A percentile compares a stretch with the other conserved stretches of the same genome.
These are phyloP conservation scores for Gynostemma pentaphyllum DNA, from an alignment of 306 rosid species.

Conservation along the genomic window DNA sequence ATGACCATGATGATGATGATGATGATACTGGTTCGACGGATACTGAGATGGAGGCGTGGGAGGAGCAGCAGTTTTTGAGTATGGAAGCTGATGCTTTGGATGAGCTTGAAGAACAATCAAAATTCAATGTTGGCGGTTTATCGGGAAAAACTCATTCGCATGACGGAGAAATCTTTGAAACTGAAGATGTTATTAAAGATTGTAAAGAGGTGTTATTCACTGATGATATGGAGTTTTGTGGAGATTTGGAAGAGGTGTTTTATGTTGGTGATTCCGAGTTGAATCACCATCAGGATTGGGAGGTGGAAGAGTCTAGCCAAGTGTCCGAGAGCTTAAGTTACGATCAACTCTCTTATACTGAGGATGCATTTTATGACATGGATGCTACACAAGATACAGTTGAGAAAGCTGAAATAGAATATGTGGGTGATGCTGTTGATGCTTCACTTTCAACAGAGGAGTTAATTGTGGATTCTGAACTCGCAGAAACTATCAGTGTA, in stretches of 20 bases:
- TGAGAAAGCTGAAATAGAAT: slow-evolving; percentile 15
- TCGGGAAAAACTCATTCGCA: slow-evolving; percentile 19
- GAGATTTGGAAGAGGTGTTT: slow-evolving; percentile 19
- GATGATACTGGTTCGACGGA: slow-evolving; percentile 27
- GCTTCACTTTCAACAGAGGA: slow-evolving; percentile 10
- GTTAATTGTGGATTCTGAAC: slow-evolving; percentile 7
- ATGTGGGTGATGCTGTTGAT: neutral
- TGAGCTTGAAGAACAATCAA: slow-evolving; percentile 22
- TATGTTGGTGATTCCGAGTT: slow-evolving; percentile 7
- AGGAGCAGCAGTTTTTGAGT: slow-evolving; percentile 22
- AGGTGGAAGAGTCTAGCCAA: slow-evolving; percentile 22
- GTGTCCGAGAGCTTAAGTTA: slow-evolving; percentile 7
- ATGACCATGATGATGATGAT: slow-evolving; percentile 24
- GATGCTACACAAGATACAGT: slow-evolving; percentile 12
- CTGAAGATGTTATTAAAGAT: neutral
- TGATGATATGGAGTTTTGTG: slow-evolving; percentile 4
- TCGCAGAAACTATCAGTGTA: slow-evolving; percentile 8
- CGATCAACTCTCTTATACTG: slow-evolving; percentile 23
- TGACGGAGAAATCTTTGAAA: slow-evolving; percentile 5
- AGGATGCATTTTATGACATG: slow-evolving; percentile 20
- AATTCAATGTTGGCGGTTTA: slow-evolving; percentile 18
- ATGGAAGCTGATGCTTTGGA: slow-evolving; percentile 22
- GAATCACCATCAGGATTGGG: slow-evolving; percentile 11
- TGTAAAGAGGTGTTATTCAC: neutral
- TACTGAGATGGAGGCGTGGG: slow-evolving; percentile 37